These are phyloP conservation scores for Narthecium ossifragum DNA, from an alignment of 106 monocot species.

Conservation along the genomic window DNA sequence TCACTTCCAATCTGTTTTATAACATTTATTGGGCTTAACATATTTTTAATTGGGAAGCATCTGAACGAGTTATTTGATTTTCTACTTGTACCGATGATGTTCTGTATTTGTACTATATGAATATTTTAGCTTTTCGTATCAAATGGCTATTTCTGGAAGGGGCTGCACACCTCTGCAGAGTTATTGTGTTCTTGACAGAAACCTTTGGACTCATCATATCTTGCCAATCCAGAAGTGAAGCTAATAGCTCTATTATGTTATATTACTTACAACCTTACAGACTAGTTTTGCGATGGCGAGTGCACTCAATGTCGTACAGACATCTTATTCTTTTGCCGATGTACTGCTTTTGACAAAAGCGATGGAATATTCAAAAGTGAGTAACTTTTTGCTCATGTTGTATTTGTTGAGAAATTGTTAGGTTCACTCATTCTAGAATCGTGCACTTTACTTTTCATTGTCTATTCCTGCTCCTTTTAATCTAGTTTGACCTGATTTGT, in stretches of 20 bases:
- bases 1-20: too few species aligned
- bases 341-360: conserved; percentile 72
- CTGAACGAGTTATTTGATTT: too few species aligned
- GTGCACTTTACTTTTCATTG: background rate
- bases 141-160: background rate
- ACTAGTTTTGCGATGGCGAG: conserved; percentile 67
- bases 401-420: background rate
- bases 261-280: conserved; percentile 25
- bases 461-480: background rate
- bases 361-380: conserved; percentile 59
- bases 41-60: too few species aligned
- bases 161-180: too few species aligned
- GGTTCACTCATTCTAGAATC: background rate
- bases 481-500: too few species aligned
- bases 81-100: background rate
- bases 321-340: conserved; percentile 87
- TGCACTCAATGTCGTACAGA: conserved; percentile 83
- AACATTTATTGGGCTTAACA: too few species aligned
- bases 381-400: background rate
- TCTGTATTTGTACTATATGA: background rate
- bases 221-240: too few species aligned
- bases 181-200: too few species aligned
- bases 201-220: too few species aligned
- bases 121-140: background rate
- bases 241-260: background rate